Evolutionary conservation across 306 rosid species (phyloP).

Genomic region (Cucumis cinereus): DNA sequence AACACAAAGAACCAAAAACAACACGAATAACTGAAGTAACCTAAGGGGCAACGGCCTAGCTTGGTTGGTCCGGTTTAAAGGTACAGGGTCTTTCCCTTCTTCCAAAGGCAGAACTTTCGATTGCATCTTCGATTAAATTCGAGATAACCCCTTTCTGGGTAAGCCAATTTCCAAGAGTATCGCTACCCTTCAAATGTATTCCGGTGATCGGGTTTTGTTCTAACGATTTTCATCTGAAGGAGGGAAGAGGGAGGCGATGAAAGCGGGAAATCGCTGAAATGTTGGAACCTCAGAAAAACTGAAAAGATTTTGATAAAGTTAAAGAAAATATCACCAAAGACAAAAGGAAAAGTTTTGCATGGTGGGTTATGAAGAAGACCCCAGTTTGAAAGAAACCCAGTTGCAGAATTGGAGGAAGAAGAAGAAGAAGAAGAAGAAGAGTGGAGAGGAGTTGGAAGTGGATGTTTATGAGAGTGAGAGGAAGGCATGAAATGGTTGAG

Average conservation of each 20-base stretch:
- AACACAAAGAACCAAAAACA: conserved; percentile 50
- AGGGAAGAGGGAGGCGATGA: neutral
- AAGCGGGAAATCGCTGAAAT: neutral
- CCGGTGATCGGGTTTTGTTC: neutral
- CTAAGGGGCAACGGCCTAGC: conserved; percentile 54
- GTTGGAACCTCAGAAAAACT: neutral
- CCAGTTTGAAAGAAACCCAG: neutral
- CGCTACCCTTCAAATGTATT: neutral
- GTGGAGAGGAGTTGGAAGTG: neutral
- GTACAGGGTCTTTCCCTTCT: conserved; percentile 55
- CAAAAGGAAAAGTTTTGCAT: neutral
- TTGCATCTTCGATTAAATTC: conserved; percentile 38
- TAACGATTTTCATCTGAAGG: neutral
- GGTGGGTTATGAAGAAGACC: neutral
- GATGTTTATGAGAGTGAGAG: neutral
- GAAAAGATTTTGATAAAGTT: neutral
- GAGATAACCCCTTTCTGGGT: conserved; percentile 14
- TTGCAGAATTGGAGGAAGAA: neutral
- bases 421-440: neutral
- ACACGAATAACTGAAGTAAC: conserved; percentile 38
- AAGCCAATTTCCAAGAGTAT: neutral
- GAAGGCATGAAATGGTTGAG: neutral
- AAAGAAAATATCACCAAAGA: neutral
- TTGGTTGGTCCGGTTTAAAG: conserved; percentile 27
- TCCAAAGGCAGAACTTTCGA: conserved; percentile 51